Base-by-base conservation (phyloP, 306 rosid genomes). In the Myrica gale region DNA sequence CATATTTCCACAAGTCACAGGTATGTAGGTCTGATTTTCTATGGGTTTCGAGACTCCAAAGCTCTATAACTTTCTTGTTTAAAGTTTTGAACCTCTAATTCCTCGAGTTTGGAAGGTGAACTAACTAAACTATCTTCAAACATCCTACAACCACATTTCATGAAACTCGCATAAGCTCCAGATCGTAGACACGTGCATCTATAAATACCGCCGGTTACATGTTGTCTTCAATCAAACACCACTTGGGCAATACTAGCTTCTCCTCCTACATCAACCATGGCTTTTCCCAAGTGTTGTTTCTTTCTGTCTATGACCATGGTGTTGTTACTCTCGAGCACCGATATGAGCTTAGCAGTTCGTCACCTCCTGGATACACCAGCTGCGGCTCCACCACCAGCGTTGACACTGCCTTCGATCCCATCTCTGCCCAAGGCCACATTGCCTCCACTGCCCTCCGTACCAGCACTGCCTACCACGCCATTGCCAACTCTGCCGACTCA, bases 301-400 rank as follows among this genome's bases (percentile, higher is more conserved):
- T 37, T 42, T 48, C 6, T 70, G 9, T 71, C 37, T 0, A 37
- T 78, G 71, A n/a, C 71, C 32, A 58, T 78, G 21, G 55, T 72
- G 19, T 7, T 78, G 9, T 17, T 71, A 1, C 32, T 78, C 54
- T 74, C 88, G 73, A 68, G 80, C 74, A 52, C 79, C 47, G 57
- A 55, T 37, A 69, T 62, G 67, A 79, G 75, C 75, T 12, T 72
- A 0, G 88, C 69, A 3, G 81, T 75, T 9, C 74, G 88, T n/a
- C 71, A 68, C 51, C 82, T 85, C n/a, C 39, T 85, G 51, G 80
- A 79, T 46, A 69, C 84, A 16, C 57, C 74, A 4, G 74, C 77
- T 21, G 43, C 16, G 48, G 8, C 81, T 79, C 82, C 84, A 73
- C 72, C 78, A 10, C 84, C 84, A 16, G 43, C 70, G 13, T 47